Base-by-base conservation (phyloP, 73 alveolate genomes). In the Uronychia binucleata region DNA sequence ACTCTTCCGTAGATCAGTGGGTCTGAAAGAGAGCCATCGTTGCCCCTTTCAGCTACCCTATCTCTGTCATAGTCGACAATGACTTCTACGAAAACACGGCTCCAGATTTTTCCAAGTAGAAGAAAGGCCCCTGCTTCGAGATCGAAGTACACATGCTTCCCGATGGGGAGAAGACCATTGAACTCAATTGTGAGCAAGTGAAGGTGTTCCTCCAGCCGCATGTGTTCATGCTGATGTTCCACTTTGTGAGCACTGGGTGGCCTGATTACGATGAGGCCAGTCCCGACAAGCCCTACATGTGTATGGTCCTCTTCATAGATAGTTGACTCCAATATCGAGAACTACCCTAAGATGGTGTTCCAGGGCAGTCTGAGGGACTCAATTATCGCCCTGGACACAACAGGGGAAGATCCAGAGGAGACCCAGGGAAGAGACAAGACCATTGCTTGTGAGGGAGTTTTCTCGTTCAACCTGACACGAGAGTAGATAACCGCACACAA, bases 181-280 rank as follows among this genome's bases (percentile, higher is more conserved):
- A 32, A 1, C 34, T 30, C 34, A 30, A 11, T 31, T 34, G 25
- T 26, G 1, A 78, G 28, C n/a, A 78, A 5, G 75, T 34, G 1
- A 78, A 78, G 31, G 30, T 78, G 30, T 78, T 78, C n/a, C n/a
- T 78, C 5, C 31, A 33, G 33, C 76, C 84, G 13, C n/a, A 78
- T 30, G 76, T 32, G 33, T 78, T 78, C 75, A 31, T 14, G 11
- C 31, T n/a, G n/a, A 31, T 33, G 5, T 34, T 78, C 34, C 76
- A 1, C 19, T 78, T 78, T 35, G 31, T 78, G 34, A 78, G 76
- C 31, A 34, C 31, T 33, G 84, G 76, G 0, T 32, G 31, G 31
- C 84, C 84, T 8, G 84, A 78, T 75, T 78, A 78, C 31, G 84
- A 78, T n/a, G n/a, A n/a, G n/a, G n/a, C n/a, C n/a, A n/a, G n/a